These are phyloP conservation scores for Clonostachys byssicola DNA, from an alignment of 2,329 filamentous ascomycete genomes.

Conservation along the genomic window DNA sequence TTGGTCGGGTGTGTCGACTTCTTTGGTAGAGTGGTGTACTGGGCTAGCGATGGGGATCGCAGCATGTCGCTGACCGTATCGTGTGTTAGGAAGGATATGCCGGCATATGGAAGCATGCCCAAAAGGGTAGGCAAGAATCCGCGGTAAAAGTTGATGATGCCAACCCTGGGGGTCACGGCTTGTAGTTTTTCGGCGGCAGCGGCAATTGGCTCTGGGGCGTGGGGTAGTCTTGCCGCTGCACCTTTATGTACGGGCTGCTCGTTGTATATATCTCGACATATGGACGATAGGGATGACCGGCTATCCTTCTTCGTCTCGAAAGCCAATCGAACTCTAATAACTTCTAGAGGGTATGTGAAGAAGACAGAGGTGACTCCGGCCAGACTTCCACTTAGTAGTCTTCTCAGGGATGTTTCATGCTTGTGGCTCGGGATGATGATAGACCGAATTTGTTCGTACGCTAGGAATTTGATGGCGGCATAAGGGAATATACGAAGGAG, in stretches of 20 bases:
- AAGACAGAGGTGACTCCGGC: slow-evolving; percentile 90
- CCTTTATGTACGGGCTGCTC: slow-evolving; percentile 53
- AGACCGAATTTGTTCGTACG: slow-evolving; percentile 92
- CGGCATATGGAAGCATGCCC: slow-evolving; percentile 96
- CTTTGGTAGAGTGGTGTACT: slow-evolving; percentile 71
- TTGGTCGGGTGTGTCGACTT: slow-evolving; percentile 46
- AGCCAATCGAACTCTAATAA: slow-evolving; percentile 86
- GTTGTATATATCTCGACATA: slow-evolving; percentile 82
- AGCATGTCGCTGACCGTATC: slow-evolving; percentile 85
- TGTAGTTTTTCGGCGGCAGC: slow-evolving; percentile 35
- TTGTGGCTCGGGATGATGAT: slow-evolving; percentile 66
- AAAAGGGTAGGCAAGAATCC: slow-evolving; percentile 87
- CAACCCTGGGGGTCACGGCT: slow-evolving; percentile 53
- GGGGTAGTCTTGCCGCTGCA: slow-evolving; percentile 18
- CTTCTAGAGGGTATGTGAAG: slow-evolving; percentile 91
- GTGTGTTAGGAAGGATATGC: slow-evolving; percentile 92
- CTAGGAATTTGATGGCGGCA: slow-evolving; percentile 94
- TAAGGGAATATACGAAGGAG: slow-evolving; percentile 95
- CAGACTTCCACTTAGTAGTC: slow-evolving; percentile 68
- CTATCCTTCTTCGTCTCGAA: slow-evolving; percentile 83
- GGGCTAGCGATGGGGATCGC: slow-evolving; percentile 61
- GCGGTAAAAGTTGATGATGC: slow-evolving; percentile 88
- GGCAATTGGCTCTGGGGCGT: slow-evolving; percentile 16
- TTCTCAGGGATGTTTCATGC: slow-evolving; percentile 76
- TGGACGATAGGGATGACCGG: slow-evolving; percentile 66